These are phyloP conservation scores for Musa troglodytarum DNA, from an alignment of 176 grass and related monocot species.

Conservation along the genomic window DNA sequence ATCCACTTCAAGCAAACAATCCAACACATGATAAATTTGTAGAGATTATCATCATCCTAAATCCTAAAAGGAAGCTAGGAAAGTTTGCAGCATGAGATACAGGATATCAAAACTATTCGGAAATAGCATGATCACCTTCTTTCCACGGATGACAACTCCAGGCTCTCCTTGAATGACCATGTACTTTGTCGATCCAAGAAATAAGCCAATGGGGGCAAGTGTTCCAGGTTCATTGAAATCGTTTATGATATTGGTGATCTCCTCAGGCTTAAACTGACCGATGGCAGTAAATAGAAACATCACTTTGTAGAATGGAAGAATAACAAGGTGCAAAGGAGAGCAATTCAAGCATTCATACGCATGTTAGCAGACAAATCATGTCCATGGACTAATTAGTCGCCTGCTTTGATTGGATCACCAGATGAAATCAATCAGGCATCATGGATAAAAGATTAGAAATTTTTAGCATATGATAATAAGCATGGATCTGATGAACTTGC, in stretches of 20 bases:
- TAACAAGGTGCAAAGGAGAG: background rate
- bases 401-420: no score
- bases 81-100: background rate
- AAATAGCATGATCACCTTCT: conserved; percentile 44
- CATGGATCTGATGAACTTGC: no score
- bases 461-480: no score
- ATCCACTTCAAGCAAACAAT: no score
- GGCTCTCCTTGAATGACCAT: conserved; percentile 84
- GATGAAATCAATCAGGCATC: no score
- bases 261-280: conserved; percentile 57
- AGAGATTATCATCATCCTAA: background rate
- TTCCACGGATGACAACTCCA: conserved; percentile 65
- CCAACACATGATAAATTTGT: background rate
- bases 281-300: background rate
- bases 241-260: conserved; percentile 64
- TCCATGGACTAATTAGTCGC: no score
- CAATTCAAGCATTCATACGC: background rate
- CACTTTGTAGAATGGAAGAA: background rate
- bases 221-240: conserved; percentile 80
- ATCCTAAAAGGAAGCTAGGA: background rate
- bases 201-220: conserved; percentile 69
- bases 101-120: background rate
- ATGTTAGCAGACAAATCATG: background rate
- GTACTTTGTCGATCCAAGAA: conserved; percentile 47
- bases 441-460: no score